Conservation (phyloP, 768 basidiomycete species). For the Pleurotus giganteus region DNA sequence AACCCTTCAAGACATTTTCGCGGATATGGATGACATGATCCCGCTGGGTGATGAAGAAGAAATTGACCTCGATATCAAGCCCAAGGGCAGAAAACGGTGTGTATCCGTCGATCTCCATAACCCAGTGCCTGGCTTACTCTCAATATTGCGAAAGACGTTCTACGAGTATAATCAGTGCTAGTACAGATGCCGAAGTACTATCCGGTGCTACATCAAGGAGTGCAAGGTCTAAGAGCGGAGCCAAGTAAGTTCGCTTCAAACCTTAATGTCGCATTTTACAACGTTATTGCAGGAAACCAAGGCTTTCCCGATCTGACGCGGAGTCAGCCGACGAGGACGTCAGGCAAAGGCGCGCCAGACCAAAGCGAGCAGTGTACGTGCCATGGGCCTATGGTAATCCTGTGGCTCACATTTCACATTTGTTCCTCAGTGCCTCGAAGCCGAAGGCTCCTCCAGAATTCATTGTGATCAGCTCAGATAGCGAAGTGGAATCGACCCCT, state of each 20-base stretch:
- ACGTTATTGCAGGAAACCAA: conserved; percentile 41
- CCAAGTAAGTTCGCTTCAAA: conserved; percentile 34
- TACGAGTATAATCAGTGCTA: conserved; percentile 49
- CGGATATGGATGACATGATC: conserved; percentile 70
- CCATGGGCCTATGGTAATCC: background rate
- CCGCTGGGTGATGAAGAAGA: conserved; percentile 58
- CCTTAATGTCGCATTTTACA: background rate
- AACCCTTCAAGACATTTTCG: conserved; percentile 60
- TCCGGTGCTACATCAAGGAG: conserved; percentile 33
- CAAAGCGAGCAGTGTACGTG: conserved; percentile 59
- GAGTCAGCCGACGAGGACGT: conserved; percentile 37
- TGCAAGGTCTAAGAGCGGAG: conserved; percentile 27
- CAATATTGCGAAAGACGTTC: conserved; percentile 46
- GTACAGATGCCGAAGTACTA: conserved; percentile 34
- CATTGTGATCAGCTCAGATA: conserved; percentile 37
- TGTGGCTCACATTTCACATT: background rate
- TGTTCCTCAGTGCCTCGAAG: conserved; percentile 33
- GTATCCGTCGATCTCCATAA: background rate
- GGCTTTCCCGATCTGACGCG: conserved; percentile 52
- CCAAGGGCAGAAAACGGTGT: conserved; percentile 44
- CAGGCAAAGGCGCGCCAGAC: conserved; percentile 43
- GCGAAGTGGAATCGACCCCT: conserved; percentile 30
- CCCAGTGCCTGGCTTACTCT: background rate
- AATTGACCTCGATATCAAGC: conserved; percentile 34
- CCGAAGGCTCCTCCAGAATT: conserved; percentile 32